Base-by-base conservation (phyloP, 2,329 filamentous ascomycete genomes). In the Endoconidiophora polonica region DNA sequence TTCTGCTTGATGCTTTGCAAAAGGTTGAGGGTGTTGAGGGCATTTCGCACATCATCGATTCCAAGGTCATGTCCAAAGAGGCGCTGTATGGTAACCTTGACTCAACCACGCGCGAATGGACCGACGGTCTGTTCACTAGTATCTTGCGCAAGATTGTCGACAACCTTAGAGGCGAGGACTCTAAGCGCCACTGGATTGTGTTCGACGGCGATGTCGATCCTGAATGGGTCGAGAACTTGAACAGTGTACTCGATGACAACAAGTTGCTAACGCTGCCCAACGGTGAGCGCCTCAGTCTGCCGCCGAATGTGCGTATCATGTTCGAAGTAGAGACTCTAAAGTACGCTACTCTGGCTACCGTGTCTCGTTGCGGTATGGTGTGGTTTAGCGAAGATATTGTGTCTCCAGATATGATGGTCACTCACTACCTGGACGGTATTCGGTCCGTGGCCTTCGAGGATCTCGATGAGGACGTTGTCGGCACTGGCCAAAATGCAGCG, bases 1-100 rank as follows among this genome's bases (percentile, higher is more conserved):
- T 94, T 40, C 72, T 99, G 47, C 74, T 98, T 18, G 84, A 93
- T 59, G 91, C 93, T 14, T 68, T 98, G 52, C 90, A 96, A 59
- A 79, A 83, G 59, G 85, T 94, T 12, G 91, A 98, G 63, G 81
- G 82, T 22, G 74, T 93, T 5, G 93, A 99, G 64, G 91, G 93
- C 29, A 86, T 98, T 43, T 94, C 80, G 57, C 91, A 99, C 61
- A 85, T 98, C 51, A 98, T 99, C 58, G 91, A 99, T 64, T 93
- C 90, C 39, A 99, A 99, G 68, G 93, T 98, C 64, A 98, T 99
- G 91, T 94, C 88, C 48, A 99, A 99, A 67, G 91, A 99, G 67
- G 85, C 86, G 22, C 71, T 99, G 3, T 99, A 98, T 60, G 91
- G 91, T 61, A 95, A 81, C 58, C 74, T 99, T 45, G 91, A 99